A percentile compares a stretch with the other conserved stretches of the same genome.
Conservation (phyloP, 139 green algal species). For the Chlamydomonas sp. region DNA sequence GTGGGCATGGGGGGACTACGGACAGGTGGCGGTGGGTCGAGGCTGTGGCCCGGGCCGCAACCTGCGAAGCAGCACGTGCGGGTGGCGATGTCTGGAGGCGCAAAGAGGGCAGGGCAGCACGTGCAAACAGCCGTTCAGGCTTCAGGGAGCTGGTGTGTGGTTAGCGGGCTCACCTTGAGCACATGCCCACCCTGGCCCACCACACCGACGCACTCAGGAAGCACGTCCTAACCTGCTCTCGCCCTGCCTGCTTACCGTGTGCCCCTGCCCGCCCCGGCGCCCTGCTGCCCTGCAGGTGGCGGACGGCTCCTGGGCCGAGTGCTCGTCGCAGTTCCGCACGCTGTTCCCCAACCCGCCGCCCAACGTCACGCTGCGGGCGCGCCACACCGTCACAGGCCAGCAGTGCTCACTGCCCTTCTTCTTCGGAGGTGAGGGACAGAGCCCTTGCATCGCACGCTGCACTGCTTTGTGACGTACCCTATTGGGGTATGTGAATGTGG, state of each 20-base stretch:
- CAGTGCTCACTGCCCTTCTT: slow-evolving; percentile 33
- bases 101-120: neutral
- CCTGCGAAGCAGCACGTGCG: neutral
- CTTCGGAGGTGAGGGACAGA: slow-evolving; percentile 3
- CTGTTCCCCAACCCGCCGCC: slow-evolving; percentile 18
- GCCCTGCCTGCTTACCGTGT: neutral
- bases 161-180: neutral
- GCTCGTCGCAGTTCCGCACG: slow-evolving; percentile 3
- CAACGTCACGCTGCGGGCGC: neutral
- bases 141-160: neutral
- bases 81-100: neutral
- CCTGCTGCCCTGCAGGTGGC: slow-evolving; percentile 4
- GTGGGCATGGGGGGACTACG: too few relatives aligned
- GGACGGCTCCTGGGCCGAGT: slow-evolving; percentile 42
- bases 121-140: neutral
- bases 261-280: too few relatives aligned
- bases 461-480: too few relatives aligned
- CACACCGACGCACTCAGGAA: too few relatives aligned
- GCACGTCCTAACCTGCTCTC: neutral
- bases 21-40: too few relatives aligned
- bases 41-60: too few relatives aligned
- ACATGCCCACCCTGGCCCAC: neutral
- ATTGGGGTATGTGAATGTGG: neutral
- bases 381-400: slow-evolving; percentile 14
- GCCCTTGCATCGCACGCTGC: neutral